phyloP scores from a whole-genome alignment of 1,284 basidiomycete species.

The Grifola frondosa region DNA sequence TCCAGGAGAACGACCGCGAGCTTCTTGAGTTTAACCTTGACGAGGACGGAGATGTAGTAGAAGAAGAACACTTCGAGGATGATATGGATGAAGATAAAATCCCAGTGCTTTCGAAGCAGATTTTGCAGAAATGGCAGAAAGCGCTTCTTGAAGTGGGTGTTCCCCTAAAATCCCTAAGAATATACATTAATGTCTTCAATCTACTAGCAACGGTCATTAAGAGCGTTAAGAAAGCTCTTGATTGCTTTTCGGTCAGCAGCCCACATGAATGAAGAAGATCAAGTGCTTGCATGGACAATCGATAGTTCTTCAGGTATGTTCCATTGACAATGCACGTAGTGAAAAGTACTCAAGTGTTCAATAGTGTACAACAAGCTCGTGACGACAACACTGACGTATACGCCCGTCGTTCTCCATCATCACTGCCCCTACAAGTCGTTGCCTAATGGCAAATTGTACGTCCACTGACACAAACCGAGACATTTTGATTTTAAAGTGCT shows the following conservation, averaged over 20 bases:
- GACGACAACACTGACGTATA: constrained; percentile 85
- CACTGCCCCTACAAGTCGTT: constrained; percentile 88
- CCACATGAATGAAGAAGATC: constrained; percentile 86
- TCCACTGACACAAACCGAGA: constrained; percentile 9
- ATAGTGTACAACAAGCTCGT: constrained; percentile 93
- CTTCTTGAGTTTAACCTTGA: constrained; percentile 75
- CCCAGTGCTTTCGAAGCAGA: constrained; percentile 73
- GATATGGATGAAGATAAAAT: constrained; percentile 42
- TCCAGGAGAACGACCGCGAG: constrained; percentile 93
- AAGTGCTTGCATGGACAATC: constrained; percentile 77
- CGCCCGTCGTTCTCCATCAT: constrained; percentile 85
- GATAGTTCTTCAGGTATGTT: constrained; percentile 70
- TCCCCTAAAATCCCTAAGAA: no score
- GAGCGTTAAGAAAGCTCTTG: constrained; percentile 82
- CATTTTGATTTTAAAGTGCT: neutral
- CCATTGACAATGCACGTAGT: neutral
- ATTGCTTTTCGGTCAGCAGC: constrained; percentile 89
- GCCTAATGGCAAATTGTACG: constrained; percentile 82
- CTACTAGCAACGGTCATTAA: constrained; percentile 78
- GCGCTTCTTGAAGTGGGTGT: constrained; percentile 77
- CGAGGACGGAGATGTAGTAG: constrained; percentile 41
- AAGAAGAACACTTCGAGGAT: constrained; percentile 45
- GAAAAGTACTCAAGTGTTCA: constrained; percentile 5
- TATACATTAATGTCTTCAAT: constrained; percentile 1
- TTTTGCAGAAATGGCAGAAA: constrained; percentile 86